Conservation (phyloP, 371 early-diverging fungal species). For the Mucor racemosus region DNA sequence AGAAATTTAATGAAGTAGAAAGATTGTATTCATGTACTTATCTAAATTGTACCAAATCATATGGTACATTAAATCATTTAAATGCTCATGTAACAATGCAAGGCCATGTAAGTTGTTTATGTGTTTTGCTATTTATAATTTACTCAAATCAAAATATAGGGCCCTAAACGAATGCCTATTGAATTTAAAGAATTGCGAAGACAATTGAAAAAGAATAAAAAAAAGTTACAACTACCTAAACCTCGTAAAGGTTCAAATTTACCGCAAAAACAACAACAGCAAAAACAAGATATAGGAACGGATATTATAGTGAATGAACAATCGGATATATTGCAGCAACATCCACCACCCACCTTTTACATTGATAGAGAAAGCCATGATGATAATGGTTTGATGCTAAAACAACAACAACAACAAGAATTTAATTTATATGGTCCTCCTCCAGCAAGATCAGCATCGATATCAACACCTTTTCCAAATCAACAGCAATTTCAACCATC, state of each 20-base stretch:
- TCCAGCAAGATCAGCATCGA: not conserved
- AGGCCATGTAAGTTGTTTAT: slow-evolving; percentile 56
- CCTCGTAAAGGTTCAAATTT: slow-evolving; percentile 19
- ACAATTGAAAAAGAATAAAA: slow-evolving; percentile 47
- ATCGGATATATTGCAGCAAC: not conserved
- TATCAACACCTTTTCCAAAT: not conserved
- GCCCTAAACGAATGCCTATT: slow-evolving; percentile 46
- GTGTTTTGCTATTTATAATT: not conserved
- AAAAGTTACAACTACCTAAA: slow-evolving; percentile 25
- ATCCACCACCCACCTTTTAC: not conserved
- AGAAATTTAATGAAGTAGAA: slow-evolving; percentile 73
- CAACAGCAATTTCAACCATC: not conserved
- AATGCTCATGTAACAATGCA: slow-evolving; percentile 79
- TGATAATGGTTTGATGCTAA: not conserved
- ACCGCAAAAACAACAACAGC: not conserved
- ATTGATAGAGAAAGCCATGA: not conserved
- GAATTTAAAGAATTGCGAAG: slow-evolving; percentile 71
- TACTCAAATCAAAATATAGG: slow-evolving; percentile 16
- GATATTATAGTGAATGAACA: not conserved
- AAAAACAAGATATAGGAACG: not conserved
- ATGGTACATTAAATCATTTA: slow-evolving; percentile 76
- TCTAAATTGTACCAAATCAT: slow-evolving; percentile 66
- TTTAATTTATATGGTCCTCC: not conserved
- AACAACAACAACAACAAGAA: not conserved
- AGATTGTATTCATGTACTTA: slow-evolving; percentile 70